These are phyloP conservation scores for Bryoerythrophyllum caledonicum DNA, from an alignment of 225 moss, liverwort and hornwort genomes.

Conservation along the genomic window DNA sequence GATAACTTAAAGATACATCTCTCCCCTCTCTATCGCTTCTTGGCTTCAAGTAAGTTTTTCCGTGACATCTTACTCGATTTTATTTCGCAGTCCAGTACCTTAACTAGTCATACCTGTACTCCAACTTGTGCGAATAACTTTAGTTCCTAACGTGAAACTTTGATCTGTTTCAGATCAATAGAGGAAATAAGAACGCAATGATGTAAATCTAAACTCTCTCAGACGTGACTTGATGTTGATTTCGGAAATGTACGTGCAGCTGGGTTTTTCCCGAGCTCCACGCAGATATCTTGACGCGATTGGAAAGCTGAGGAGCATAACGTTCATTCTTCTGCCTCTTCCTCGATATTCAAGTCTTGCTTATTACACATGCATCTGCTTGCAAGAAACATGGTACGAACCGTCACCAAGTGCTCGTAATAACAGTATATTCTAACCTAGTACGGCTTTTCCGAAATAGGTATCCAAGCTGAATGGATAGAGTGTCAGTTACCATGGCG, in stretches of 20 bases:
- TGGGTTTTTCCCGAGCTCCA: conserved; percentile 24
- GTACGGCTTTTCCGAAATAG: not conserved
- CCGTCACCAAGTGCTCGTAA: not conserved
- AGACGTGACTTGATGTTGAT: not conserved
- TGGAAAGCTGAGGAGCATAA: conserved; percentile 26
- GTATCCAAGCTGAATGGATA: not conserved
- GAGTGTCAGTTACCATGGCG: not conserved
- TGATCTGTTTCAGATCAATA: not conserved
- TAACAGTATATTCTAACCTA: not conserved
- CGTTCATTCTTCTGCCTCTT: conserved; percentile 35
- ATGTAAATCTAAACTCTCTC: not conserved
- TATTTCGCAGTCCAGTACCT: not conserved
- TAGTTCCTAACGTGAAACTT: not conserved
- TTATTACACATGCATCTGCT: conserved; percentile 3
- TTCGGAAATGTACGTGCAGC: conserved; percentile 22
- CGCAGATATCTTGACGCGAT: conserved; percentile 14
- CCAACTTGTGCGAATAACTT: not conserved
- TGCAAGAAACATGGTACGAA: conserved; percentile 33
- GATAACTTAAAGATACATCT: conserved; percentile 24
- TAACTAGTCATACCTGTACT: not conserved
- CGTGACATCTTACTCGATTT: not conserved
- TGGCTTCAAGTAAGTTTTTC: conserved; percentile 31
- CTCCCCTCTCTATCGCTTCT: conserved; percentile 15
- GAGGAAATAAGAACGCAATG: not conserved
- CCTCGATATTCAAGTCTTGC: conserved; percentile 36